Evolutionary conservation across 164 flowering plant species (phyloP).

Genomic region (Piper longum): DNA sequence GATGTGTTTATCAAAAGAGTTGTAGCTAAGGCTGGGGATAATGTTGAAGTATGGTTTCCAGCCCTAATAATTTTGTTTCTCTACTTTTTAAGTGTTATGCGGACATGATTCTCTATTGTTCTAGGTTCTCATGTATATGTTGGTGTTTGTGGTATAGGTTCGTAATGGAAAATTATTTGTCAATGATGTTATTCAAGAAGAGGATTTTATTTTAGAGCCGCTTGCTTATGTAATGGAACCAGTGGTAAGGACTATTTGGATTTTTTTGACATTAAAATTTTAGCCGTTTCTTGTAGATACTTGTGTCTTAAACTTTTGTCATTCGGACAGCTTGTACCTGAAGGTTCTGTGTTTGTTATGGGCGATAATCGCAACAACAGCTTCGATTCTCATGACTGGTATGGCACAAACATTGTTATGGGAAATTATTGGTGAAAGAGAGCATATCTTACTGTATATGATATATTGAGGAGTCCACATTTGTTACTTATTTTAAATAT

Average conservation of each 20-base stretch:
- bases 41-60: conserved; percentile 50
- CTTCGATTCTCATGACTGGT: conserved; percentile 93
- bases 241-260: conserved; percentile 22
- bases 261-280: no score
- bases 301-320: no score
- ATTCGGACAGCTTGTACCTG: conserved; percentile 68
- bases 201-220: conserved; percentile 80
- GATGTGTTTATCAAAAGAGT: conserved; percentile 87
- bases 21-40: conserved; percentile 85
- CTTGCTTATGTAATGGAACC: conserved; percentile 75
- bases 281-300: neutral
- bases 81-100: neutral
- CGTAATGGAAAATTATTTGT: conserved; percentile 66
- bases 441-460: neutral
- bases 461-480: neutral
- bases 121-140: neutral
- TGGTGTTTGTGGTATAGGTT: conserved; percentile 26
- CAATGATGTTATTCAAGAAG: conserved; percentile 64
- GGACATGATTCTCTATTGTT: neutral
- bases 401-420: conserved; percentile 3
- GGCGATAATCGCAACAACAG: conserved; percentile 97
- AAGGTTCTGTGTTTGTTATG: conserved; percentile 87
- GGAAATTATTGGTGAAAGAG: neutral
- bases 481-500: neutral
- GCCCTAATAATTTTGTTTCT: neutral